Base-by-base conservation (phyloP, 225 moss, liverwort and hornwort genomes). In the Polytrichum formosum region DNA sequence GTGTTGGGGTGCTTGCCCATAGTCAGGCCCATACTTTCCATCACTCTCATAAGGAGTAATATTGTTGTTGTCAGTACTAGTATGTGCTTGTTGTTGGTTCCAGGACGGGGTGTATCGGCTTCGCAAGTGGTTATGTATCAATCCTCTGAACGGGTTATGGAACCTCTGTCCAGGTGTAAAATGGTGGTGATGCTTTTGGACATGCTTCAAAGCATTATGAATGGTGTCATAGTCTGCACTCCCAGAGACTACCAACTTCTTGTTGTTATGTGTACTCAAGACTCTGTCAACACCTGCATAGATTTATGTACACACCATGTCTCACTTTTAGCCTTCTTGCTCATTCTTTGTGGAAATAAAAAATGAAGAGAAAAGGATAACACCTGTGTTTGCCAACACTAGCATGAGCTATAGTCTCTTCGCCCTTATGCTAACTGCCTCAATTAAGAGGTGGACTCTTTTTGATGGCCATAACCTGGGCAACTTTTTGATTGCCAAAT, bases 281-380 rank as follows among this genome's bases (percentile, higher is more conserved):
- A 85, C 68, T 10, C 54, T 73, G 71, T 81, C 81, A 65, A 81
- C 78, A 17, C 79, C 79, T 85, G 66, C 73, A 66, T 31, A 1
- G n/a, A 28, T 22, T 5, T 60, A 58, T 63, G 10, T 26, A 55
- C 69, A 25, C 28, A 28, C 30, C 30, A 30, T 30, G 30, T 30
- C 29, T 29, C 29, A 29, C 33, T 2, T 63, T 28, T 1, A 9
- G 46, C 2, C 7, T 37, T 37, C 37, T 37, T 13, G 10, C 37
- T 8, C 37, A 37, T 37, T 37, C 37, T 37, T 10, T 37, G 19
- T 5, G 21, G 18, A 27, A 28, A 2, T 31, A 64, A 73, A 37
- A 18, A 22, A 55, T 37, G 37, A 10, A 37, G 26, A 26, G 26
- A 1, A 10, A 10, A 37, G 13, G 37, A 37, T 37, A 9, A 10